These are phyloP conservation scores for Pestalotiopsis sp. DNA, from an alignment of 2,329 filamentous ascomycete species.

Conservation along the genomic window DNA sequence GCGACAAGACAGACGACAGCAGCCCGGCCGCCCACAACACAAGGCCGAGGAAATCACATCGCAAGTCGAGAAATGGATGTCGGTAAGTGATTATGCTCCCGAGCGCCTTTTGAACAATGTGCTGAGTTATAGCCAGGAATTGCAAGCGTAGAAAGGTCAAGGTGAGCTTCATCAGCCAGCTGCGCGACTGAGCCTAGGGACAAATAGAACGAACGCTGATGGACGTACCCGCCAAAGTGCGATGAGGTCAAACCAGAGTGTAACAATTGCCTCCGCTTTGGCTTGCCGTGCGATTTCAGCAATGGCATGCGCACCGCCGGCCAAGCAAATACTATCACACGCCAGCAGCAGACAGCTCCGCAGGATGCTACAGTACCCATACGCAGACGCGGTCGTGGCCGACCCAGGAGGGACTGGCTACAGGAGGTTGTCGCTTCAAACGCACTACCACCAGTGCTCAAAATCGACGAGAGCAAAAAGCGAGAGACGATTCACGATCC, in stretches of 20 bases:
- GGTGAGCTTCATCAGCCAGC: constrained; percentile 19
- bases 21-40: constrained; percentile 21
- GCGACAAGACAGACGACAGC: neutral
- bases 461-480: neutral
- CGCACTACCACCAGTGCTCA: neutral
- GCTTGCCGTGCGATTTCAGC: constrained; percentile 31
- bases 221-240: constrained; percentile 23
- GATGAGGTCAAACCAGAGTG: constrained; percentile 35
- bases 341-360: neutral
- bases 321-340: neutral
- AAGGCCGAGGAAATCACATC: constrained; percentile 28
- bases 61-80: constrained; percentile 33
- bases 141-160: constrained; percentile 36
- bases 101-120: neutral
- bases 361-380: constrained; percentile 14
- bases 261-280: constrained; percentile 34
- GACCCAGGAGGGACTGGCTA: constrained; percentile 28
- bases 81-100: constrained; percentile 10
- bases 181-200: neutral
- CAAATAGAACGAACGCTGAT: neutral
- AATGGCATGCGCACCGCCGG: neutral
- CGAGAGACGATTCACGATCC: constrained; percentile 16
- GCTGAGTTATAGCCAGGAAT: constrained; percentile 17
- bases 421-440: constrained; percentile 25
- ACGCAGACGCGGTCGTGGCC: constrained; percentile 28